Base-by-base conservation (phyloP, 768 basidiomycete species). In the Russula emetica region DNA sequence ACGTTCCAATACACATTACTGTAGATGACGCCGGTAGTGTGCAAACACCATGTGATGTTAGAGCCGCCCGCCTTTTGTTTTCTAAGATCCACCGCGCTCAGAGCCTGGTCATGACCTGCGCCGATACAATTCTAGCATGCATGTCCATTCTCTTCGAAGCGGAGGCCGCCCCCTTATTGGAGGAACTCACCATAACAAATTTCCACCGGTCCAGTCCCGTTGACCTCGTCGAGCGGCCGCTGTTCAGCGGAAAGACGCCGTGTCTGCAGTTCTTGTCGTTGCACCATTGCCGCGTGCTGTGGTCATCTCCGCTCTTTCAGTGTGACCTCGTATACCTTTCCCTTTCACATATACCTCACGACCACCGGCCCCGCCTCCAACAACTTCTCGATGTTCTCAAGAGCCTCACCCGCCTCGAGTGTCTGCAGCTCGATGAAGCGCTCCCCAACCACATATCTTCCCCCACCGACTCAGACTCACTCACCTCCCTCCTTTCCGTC, bases 321-420 rank as follows among this genome's bases (percentile, higher is more conserved):
- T 54, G 56, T 28, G 49, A 64, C 52, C 62, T 66, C 57, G 63
- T 66, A 55, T 64, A 64, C 38, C 65, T 66, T 36, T 64, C 50
- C 49, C 44, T 66, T 58, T 64, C 62, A 24, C 65, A 64, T 51
- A 53, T 66, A 22, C 62, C 47, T 8, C 45, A 47, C 42, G 51
- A 59, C 2, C 38, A 58, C 18, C 36, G 55, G 5, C 65, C 65
- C 30, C 22, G 22, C 16, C 45, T 59, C 45, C 22, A 45, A 3
- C 62, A 55, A 45, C 56, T 65, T 30, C 65, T 64, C 44, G 52
- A 58, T 11, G 65, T 64, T 10, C 65, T 66, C 50, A 42, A 40
- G 30, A 18, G 52, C 34, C 40, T 65, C 1, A 38, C 52, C 24
- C 62, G 57, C 56, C 65, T 66, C 36, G 65, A 66, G 32, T 64